These are phyloP conservation scores for Globisporangium ultimum DNA, from an alignment of 352 stramenopile genomes.

Conservation along the genomic window DNA sequence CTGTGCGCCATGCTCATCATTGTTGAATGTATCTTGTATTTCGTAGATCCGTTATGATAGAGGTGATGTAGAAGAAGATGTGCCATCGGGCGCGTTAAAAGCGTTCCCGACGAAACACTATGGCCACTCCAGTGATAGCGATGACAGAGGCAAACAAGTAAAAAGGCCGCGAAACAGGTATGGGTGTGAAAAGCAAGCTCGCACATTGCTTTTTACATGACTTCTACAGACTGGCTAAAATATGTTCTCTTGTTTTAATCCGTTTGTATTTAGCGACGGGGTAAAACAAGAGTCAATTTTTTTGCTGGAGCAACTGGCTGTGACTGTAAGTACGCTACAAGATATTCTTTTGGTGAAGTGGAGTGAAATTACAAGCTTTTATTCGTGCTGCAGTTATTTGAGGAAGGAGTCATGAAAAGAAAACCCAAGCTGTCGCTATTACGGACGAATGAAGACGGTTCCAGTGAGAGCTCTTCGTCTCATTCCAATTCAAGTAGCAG, in stretches of 20 bases:
- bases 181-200: too few species aligned
- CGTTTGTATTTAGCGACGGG: constrained; percentile 9
- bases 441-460: constrained; percentile 9
- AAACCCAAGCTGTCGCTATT: constrained; percentile 37
- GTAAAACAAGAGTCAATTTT: constrained; percentile 44
- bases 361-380: not conserved
- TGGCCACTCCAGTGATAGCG: not conserved
- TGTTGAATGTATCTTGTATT: constrained; percentile 3
- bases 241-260: not conserved
- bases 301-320: constrained; percentile 59
- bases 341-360: not conserved
- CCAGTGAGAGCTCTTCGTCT: constrained; percentile 20
- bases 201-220: not conserved
- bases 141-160: constrained; percentile 8
- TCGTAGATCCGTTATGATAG: constrained; percentile 49
- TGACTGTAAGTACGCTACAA: constrained; percentile 35
- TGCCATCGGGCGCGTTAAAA: constrained; percentile 31
- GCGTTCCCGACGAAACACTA: not conserved
- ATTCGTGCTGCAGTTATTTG: constrained; percentile 38
- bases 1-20: constrained; percentile 7
- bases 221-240: not conserved
- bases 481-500: constrained; percentile 16
- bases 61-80: constrained; percentile 54
- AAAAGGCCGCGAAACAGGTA: constrained; percentile 1
- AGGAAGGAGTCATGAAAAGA: constrained; percentile 43